Base-by-base conservation (phyloP, 108 stramenopile species). In the Nitzschia sp. region DNA sequence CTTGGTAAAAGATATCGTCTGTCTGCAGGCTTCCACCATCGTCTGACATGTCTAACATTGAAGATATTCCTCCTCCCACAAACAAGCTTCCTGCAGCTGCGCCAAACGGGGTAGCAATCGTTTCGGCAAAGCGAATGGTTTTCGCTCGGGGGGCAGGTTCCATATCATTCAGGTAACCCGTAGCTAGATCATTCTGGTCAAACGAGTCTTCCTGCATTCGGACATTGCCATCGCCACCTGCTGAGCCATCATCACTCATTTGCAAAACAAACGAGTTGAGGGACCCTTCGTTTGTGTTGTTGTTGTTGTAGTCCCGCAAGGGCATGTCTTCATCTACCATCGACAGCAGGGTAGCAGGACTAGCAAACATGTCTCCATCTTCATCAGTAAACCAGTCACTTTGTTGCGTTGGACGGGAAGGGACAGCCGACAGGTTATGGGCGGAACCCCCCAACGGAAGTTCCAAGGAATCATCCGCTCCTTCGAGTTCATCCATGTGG, bases 291-390 rank as follows among this genome's bases (percentile, higher is more conserved):
- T 19, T 51, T 9, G 4, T 23, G 5, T 51, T 23, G 38, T 42
- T 42, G 38, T 42, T 42, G 38, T 42, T 42, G n/a, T n/a, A n/a
- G n/a, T n/a, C n/a, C n/a, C n/a, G n/a, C n/a, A n/a, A n/a, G n/a
- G n/a, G n/a, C n/a, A n/a, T n/a, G n/a, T n/a, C n/a, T n/a, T n/a
- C n/a, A n/a, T n/a, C n/a, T n/a, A n/a, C n/a, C 38, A 42, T 13
- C 13, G 38, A 6, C 21, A 19, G 4, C 21, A 5, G 17, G 4
- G 49, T 19, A 5, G 49, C 49, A 4, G 49, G 49, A 21, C 19
- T 51, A 4, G 49, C 49, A 51, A 51, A 51, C 49, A 51, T 51
- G 49, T 51, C 49, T 4, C 49, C 49, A n/a, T 51, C 49, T 51
- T 51, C 49, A 23, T 51, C 49, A 19, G 49, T 51, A 51, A 51